These are phyloP conservation scores for Dryadomyces quercus-mongolicae DNA, from an alignment of 2,329 filamentous ascomycete genomes.

Conservation along the genomic window DNA sequence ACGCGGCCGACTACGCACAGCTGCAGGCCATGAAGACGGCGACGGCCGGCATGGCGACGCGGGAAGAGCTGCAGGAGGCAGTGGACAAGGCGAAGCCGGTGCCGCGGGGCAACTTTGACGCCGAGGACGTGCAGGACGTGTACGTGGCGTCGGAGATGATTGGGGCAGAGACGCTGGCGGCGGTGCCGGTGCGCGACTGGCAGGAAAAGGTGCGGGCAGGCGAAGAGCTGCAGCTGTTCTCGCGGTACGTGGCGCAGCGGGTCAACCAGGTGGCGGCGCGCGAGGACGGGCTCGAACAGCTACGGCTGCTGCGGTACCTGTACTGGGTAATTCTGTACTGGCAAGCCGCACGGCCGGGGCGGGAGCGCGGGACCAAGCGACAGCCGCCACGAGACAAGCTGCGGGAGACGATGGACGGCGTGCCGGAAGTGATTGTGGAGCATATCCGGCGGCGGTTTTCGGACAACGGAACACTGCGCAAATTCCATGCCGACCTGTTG, in stretches of 20 bases:
- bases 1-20: conserved; percentile 43
- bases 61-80: conserved; percentile 25
- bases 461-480: conserved; percentile 50
- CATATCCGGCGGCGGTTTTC: conserved; percentile 59
- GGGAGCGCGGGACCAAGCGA: conserved; percentile 31
- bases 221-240: conserved; percentile 43
- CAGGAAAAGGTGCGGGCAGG: conserved; percentile 50
- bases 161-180: conserved; percentile 52
- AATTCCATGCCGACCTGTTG: conserved; percentile 59
- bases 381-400: conserved; percentile 53
- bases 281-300: conserved; percentile 36
- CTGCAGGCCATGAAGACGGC: conserved; percentile 50
- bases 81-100: conserved; percentile 61
- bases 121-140: conserved; percentile 57
- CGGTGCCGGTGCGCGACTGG: conserved; percentile 64
- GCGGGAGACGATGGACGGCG: conserved; percentile 39
- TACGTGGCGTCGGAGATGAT: conserved; percentile 58
- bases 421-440: conserved; percentile 51
- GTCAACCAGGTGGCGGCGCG: conserved; percentile 41
- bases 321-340: conserved; percentile 44
- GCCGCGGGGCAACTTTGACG: conserved; percentile 55
- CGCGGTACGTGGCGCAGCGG: conserved; percentile 53
- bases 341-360: conserved; percentile 31
- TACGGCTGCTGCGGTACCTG: conserved; percentile 50
- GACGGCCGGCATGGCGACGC: conserved; percentile 41